Conservation (phyloP, 2,329 filamentous ascomycete species). For the Fusarium xyrophilum region DNA sequence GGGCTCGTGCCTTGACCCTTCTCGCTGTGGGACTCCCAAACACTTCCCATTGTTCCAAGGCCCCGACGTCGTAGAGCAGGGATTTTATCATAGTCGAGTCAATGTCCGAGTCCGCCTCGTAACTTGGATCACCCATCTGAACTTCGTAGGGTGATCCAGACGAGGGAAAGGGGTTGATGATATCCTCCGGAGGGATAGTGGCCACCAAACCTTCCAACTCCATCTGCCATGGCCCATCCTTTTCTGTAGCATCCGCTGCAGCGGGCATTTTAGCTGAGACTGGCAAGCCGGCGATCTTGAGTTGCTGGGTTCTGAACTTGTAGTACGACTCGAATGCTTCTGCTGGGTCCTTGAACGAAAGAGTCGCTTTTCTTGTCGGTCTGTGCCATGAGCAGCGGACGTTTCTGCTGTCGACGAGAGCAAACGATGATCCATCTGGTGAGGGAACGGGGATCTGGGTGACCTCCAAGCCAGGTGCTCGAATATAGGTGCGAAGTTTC, state of each 20-base stretch:
- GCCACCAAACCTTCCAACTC: background rate
- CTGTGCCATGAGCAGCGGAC: slow-evolving; percentile 49
- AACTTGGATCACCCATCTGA: slow-evolving; percentile 27
- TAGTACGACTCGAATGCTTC: slow-evolving; percentile 31
- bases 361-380: slow-evolving; percentile 37
- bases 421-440: slow-evolving; percentile 37
- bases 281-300: slow-evolving; percentile 32
- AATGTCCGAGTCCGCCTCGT: slow-evolving; percentile 32
- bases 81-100: slow-evolving; percentile 39
- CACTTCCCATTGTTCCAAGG: slow-evolving; percentile 47
- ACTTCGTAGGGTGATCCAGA: background rate
- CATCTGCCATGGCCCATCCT: slow-evolving; percentile 2
- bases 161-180: background rate
- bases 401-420: slow-evolving; percentile 46
- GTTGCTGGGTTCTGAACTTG: slow-evolving; percentile 35
- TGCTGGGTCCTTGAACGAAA: slow-evolving; percentile 39
- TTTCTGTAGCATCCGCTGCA: rapidly evolving
- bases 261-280: background rate
- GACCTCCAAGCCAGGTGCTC: background rate
- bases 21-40: slow-evolving; percentile 39
- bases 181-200: background rate
- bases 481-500: background rate
- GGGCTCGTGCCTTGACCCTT: slow-evolving; percentile 49
- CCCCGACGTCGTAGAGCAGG: slow-evolving; percentile 43
- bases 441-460: slow-evolving; percentile 19